phyloP scores from a whole-genome alignment of 2,329 filamentous ascomycete species.

The Claviceps maximensis region DNA sequence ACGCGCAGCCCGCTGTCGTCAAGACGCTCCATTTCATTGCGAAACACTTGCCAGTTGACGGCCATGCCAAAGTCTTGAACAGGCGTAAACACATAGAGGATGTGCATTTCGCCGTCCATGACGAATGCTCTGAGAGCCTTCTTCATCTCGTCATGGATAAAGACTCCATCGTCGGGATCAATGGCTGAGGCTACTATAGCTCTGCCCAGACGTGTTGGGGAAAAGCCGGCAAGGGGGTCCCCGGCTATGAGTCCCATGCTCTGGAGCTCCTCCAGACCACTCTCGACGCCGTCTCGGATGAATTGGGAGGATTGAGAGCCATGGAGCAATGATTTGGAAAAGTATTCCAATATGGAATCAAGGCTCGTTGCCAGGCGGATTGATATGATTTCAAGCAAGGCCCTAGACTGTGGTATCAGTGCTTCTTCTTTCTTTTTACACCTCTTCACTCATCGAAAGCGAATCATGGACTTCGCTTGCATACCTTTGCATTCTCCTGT shows the following conservation, averaged over 20 bases:
- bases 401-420: conserved; percentile 27
- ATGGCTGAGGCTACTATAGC: conserved; percentile 62
- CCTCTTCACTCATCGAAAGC: background rate
- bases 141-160: conserved; percentile 55
- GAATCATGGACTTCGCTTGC: background rate
- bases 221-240: conserved; percentile 37
- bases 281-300: conserved; percentile 40
- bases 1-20: conserved; percentile 61
- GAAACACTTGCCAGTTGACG: conserved; percentile 61
- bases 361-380: conserved; percentile 53
- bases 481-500: conserved; percentile 53
- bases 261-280: conserved; percentile 45
- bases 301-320: conserved; percentile 37
- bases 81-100: conserved; percentile 65
- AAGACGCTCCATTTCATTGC: conserved; percentile 54
- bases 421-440: background rate
- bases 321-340: conserved; percentile 52
- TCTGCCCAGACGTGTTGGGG: conserved; percentile 51
- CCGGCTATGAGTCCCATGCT: conserved; percentile 39
- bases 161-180: conserved; percentile 61
- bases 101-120: conserved; percentile 70
- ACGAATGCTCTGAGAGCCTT: conserved; percentile 59
- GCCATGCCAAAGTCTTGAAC: conserved; percentile 42
- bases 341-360: conserved; percentile 54
- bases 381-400: conserved; percentile 57